phyloP scores from a whole-genome alignment of 768 basidiomycete species.

The Suillus variegatus region DNA sequence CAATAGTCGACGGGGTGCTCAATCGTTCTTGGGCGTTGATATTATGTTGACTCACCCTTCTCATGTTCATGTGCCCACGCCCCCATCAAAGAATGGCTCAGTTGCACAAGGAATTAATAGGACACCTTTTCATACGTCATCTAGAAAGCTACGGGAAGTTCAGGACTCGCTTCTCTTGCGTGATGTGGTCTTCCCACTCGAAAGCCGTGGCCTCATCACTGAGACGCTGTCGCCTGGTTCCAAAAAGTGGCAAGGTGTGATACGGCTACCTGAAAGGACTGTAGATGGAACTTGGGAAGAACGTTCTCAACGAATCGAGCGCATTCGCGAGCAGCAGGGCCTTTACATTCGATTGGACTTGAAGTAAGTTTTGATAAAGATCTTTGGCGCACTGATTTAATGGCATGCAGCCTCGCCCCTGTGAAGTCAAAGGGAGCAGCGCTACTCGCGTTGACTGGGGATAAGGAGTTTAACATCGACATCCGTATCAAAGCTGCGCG shows the following conservation, averaged over 20 bases:
- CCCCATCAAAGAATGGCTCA: slow-evolving; percentile 5
- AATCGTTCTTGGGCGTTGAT: slow-evolving; percentile 37
- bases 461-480: slow-evolving; percentile 46
- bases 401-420: slow-evolving; percentile 40
- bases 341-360: slow-evolving; percentile 41
- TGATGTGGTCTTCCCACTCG: slow-evolving; percentile 44
- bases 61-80: slow-evolving; percentile 44
- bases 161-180: slow-evolving; percentile 31
- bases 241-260: slow-evolving; percentile 53
- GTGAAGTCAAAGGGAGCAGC: slow-evolving; percentile 53
- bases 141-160: slow-evolving; percentile 4
- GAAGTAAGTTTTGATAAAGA: slow-evolving; percentile 15
- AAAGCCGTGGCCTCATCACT: slow-evolving; percentile 46
- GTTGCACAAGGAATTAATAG: background rate
- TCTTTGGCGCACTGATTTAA: slow-evolving; percentile 2
- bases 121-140: background rate
- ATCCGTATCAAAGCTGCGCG: slow-evolving; percentile 43
- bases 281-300: slow-evolving; percentile 29
- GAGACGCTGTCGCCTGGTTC: slow-evolving; percentile 32
- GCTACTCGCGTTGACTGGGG: slow-evolving; percentile 57
- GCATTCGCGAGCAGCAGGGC: slow-evolving; percentile 33
- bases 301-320: slow-evolving; percentile 24
- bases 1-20: slow-evolving; percentile 42
- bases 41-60: slow-evolving; percentile 49
- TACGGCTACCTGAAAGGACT: slow-evolving; percentile 44